Conservation (phyloP, 2,329 filamentous ascomycete species). For the Colletotrichum chrysophilum region DNA sequence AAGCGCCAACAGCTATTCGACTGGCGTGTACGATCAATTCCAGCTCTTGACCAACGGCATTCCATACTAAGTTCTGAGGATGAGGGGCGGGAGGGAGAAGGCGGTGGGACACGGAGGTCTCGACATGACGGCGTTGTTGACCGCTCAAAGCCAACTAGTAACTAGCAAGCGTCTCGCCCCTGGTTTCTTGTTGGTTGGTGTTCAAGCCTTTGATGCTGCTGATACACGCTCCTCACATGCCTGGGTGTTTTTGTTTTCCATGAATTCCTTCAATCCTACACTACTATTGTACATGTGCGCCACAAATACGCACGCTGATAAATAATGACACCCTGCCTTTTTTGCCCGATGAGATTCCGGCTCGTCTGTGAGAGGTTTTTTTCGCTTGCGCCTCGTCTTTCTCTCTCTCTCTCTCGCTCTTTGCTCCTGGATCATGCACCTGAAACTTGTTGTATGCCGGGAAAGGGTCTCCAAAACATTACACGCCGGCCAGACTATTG, state of each 20-base stretch:
- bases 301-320: neutral
- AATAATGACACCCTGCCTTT: neutral
- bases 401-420: neutral
- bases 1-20: slow-evolving; percentile 90
- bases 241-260: neutral
- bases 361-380: neutral
- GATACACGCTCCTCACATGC: neutral
- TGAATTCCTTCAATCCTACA: neutral
- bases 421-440: neutral
- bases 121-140: neutral
- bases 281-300: neutral
- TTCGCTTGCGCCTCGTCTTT: neutral
- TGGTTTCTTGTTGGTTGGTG: neutral
- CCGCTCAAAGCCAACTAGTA: neutral
- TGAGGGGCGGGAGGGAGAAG: neutral
- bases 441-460: neutral
- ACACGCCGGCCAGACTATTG: neutral
- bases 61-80: slow-evolving; percentile 68
- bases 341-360: neutral
- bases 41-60: slow-evolving; percentile 97
- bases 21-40: slow-evolving; percentile 96
- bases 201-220: neutral
- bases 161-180: neutral
- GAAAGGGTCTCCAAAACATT: neutral
- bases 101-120: neutral